Base-by-base conservation (phyloP, 1,284 basidiomycete genomes). In the Tilletiaria anomala region DNA sequence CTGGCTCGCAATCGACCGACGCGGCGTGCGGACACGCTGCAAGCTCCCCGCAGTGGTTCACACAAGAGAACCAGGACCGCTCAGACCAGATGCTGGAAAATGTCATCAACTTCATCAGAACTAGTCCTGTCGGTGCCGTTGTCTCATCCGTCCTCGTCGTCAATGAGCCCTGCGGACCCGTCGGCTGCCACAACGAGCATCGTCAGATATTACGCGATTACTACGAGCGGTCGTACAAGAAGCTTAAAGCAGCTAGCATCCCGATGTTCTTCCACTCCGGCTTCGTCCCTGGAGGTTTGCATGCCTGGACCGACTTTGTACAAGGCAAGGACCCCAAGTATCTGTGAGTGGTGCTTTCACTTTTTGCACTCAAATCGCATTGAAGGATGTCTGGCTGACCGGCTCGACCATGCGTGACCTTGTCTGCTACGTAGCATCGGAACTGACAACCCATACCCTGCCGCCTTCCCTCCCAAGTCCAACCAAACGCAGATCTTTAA, bases 1-100 rank as follows among this genome's bases (percentile, higher is more conserved):
- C 70, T n/a, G 70, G 70, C 26, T 64, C 61, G 14, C 70, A 71
- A 49, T 8, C 10, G 8, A n/a, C 10, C 10, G 26, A 29, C 26
- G 10, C 8, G n/a, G 26, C 26, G 8, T 8, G 10, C 26, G 26
- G 26, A 8, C 26, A 29, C n/a, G n/a, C n/a, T n/a, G n/a, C n/a
- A 45, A 44, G 35, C 37, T 47, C n/a, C n/a, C n/a, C n/a, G 15
- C 33, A 42, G 32, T 65, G 60, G 58, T 65, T 51, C 45, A 22
- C n/a, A 1, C 39, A 46, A 35, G n/a, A 33, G 36, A 54, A 61
- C 44, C 51, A 56, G 40, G 45, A 47, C 11, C 51, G 47, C 17
- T 61, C 58, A 26, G 48, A 57, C 24, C 37, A 48, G 6, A 47
- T 51, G 10, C 47, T 53, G 20, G 42, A 60, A 23, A 36, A 46